Conservation (phyloP, 495 filamentous ascomycete species). For the Pyrenula massariospora region DNA sequence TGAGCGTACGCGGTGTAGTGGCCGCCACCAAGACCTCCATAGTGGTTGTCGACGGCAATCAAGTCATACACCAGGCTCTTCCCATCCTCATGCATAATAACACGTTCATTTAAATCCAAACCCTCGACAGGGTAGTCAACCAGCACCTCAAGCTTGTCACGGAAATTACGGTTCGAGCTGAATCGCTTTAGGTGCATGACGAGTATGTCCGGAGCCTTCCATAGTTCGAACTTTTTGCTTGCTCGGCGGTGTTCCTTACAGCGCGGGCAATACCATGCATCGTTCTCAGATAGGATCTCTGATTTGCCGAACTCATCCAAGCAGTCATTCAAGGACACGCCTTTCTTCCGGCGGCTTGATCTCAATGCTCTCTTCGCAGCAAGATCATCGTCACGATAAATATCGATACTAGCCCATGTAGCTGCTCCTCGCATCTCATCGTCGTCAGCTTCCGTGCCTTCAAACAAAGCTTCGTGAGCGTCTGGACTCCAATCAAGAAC, state of each 20-base stretch:
- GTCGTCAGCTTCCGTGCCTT: slow-evolving; percentile 25
- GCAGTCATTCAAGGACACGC: slow-evolving; percentile 80
- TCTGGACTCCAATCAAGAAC: slow-evolving; percentile 69
- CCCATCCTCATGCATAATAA: slow-evolving; percentile 65
- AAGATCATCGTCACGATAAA: slow-evolving; percentile 55
- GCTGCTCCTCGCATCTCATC: slow-evolving; percentile 37
- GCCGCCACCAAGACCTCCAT: slow-evolving; percentile 79
- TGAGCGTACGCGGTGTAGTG: slow-evolving; percentile 92
- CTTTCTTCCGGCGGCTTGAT: slow-evolving; percentile 49
- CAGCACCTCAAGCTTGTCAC: slow-evolving; percentile 83
- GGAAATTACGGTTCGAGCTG: slow-evolving; percentile 56
- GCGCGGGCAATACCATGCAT: slow-evolving; percentile 91
- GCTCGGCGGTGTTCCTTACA: slow-evolving; percentile 90
- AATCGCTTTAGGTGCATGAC: slow-evolving; percentile 94
- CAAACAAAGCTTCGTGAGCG: slow-evolving; percentile 60
- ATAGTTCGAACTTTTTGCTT: slow-evolving; percentile 91
- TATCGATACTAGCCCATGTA: slow-evolving; percentile 38
- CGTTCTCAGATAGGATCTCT: slow-evolving; percentile 83
- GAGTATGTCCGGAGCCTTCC: slow-evolving; percentile 90
- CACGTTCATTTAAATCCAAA: slow-evolving; percentile 65
- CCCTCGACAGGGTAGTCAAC: slow-evolving; percentile 87
- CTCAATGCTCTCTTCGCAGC: slow-evolving; percentile 47
- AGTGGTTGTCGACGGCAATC: slow-evolving; percentile 91
- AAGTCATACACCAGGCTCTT: slow-evolving; percentile 82
- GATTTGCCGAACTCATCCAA: slow-evolving; percentile 84